These are phyloP conservation scores for Micractinium conductrix DNA, from an alignment of 139 green algal genomes.

Conservation along the genomic window DNA sequence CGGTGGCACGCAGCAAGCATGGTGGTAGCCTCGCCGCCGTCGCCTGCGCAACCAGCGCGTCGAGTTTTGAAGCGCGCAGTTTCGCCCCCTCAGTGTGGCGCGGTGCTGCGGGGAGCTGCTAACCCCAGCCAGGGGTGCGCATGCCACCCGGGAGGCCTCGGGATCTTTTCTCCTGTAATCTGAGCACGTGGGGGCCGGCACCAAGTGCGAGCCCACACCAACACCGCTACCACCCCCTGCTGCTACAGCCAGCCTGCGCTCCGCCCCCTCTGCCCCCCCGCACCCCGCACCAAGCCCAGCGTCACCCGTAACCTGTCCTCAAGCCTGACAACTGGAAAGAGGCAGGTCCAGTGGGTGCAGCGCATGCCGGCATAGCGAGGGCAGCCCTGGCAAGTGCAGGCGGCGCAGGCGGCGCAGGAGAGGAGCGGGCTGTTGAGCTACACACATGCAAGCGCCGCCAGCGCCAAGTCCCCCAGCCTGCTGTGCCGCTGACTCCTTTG, in stretches of 20 bases:
- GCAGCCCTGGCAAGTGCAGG: background rate
- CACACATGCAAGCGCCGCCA: background rate
- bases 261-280: no score
- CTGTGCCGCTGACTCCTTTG: background rate
- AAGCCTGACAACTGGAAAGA: background rate
- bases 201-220: background rate
- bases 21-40: background rate
- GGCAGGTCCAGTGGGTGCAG: background rate
- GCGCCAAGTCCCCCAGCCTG: background rate
- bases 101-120: background rate
- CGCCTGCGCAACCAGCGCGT: background rate
- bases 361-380: background rate
- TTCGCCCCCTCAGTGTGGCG: background rate
- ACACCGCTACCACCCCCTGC: background rate
- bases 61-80: background rate
- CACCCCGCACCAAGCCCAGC: no score
- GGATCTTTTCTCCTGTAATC: background rate
- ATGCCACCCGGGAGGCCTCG: background rate
- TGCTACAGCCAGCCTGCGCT: background rate
- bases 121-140: background rate
- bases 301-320: background rate
- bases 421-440: background rate
- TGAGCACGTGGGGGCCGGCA: background rate
- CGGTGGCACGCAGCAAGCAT: background rate
- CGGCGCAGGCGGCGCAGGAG: background rate